phyloP scores from a whole-genome alignment of 441 rosid species.

The Mallotus repandus region DNA sequence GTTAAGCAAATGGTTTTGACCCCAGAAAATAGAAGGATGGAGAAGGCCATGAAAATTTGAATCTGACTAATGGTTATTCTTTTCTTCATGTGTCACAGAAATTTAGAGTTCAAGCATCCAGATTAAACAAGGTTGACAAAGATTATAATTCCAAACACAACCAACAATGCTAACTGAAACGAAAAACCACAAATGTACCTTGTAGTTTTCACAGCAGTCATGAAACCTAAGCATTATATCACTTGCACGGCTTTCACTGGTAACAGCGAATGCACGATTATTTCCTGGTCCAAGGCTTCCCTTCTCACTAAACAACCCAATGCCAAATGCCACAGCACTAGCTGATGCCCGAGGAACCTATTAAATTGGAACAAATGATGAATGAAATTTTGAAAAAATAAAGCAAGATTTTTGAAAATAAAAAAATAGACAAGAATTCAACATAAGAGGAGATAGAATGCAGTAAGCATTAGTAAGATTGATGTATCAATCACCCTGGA shows the following conservation, averaged over 20 bases:
- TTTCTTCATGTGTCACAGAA: background rate
- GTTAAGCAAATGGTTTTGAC: background rate
- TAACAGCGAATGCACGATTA: slow-evolving; percentile 81
- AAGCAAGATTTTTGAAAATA: too few relatives aligned
- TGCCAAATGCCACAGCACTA: slow-evolving; percentile 97
- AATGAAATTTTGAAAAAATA: background rate
- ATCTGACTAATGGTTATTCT: background rate
- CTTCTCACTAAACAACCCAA: slow-evolving; percentile 76
- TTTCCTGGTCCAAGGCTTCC: slow-evolving; percentile 83
- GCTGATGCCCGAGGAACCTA: slow-evolving; percentile 96
- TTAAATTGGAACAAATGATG: slow-evolving; percentile 6
- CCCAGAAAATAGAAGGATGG: background rate
- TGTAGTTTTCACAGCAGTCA: slow-evolving; percentile 84
- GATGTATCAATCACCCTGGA: background rate
- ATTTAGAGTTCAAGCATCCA: background rate
- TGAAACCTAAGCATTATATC: slow-evolving; percentile 72
- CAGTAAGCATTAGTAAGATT: background rate
- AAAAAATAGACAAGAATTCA: background rate
- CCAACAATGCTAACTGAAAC: too few relatives aligned
- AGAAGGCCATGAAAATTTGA: background rate
- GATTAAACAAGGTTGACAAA: background rate
- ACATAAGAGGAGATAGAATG: background rate
- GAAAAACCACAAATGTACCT: slow-evolving; percentile 43
- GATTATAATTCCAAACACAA: background rate
- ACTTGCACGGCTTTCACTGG: slow-evolving; percentile 91